These are phyloP conservation scores for Globisporangium canariense DNA, from an alignment of 352 stramenopile genomes.

Conservation along the genomic window DNA sequence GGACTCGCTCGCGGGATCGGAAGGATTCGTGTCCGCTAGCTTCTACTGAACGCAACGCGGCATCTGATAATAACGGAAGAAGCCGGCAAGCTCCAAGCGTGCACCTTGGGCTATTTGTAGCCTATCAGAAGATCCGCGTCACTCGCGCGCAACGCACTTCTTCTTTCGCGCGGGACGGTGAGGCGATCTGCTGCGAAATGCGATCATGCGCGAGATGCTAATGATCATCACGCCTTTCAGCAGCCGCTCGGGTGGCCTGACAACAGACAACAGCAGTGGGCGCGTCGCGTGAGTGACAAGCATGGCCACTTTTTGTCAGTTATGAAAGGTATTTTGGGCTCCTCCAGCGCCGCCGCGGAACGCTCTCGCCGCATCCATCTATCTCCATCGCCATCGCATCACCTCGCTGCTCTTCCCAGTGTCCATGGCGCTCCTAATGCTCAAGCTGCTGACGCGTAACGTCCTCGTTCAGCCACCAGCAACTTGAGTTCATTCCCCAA, in stretches of 20 bases:
- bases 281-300: neutral
- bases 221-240: neutral
- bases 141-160: neutral
- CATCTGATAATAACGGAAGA: neutral
- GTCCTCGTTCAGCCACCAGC: neutral
- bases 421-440: neutral
- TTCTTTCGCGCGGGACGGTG: neutral
- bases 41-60: neutral
- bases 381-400: neutral
- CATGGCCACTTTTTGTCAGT: conserved; percentile 1
- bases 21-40: neutral
- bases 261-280: neutral
- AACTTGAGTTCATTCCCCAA: conserved; percentile 1
- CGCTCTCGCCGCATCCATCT: neutral
- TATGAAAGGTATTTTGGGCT: conserved; percentile 1
- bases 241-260: no score
- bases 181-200: neutral
- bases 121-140: neutral
- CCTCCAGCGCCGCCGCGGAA: neutral
- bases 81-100: neutral
- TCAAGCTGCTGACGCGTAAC: neutral
- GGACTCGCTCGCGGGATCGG: neutral
- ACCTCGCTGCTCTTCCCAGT: neutral
- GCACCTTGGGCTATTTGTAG: neutral
- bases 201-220: neutral